A percentile compares a stretch with the other conserved stretches of the same genome.
Conservation (phyloP, 1,284 basidiomycete genomes). For the Ceratobasidium sp. region DNA sequence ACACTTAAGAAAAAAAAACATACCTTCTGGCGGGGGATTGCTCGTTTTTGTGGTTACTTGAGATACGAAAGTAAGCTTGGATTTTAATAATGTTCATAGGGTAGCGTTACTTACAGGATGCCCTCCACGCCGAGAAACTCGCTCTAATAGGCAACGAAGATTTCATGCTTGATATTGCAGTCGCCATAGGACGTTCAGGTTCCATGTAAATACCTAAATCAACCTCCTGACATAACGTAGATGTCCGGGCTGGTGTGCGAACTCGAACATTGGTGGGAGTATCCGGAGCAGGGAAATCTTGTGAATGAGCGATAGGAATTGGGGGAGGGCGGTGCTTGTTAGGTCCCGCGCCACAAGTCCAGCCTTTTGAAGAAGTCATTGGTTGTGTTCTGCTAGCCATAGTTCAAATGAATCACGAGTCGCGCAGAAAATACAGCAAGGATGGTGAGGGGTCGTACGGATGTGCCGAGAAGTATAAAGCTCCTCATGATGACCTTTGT, state of each 20-base stretch:
- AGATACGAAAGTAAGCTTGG: neutral
- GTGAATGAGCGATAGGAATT: neutral
- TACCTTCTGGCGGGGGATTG: neutral
- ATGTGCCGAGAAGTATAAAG: too few species aligned
- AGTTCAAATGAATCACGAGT: too few species aligned
- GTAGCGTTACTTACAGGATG: neutral
- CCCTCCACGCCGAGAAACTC: neutral
- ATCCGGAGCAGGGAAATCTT: neutral
- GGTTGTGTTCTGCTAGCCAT: too few species aligned
- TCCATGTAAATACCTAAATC: constrained; percentile 2
- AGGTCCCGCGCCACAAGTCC: neutral
- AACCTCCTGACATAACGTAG: constrained; percentile 3
- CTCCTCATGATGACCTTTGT: too few species aligned
- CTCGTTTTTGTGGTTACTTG: neutral
- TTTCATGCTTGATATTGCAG: neutral
- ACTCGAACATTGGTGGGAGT: neutral
- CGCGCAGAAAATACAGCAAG: too few species aligned
- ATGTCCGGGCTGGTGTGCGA: neutral
- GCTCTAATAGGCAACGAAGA: neutral
- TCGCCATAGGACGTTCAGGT: neutral
- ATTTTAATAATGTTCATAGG: too few species aligned
- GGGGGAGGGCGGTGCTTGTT: neutral
- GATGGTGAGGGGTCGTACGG: too few species aligned
- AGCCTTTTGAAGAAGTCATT: too few species aligned
- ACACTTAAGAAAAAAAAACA: neutral